A percentile compares a stretch with the other conserved stretches of the same genome.
Conservation (phyloP, 2,329 filamentous ascomycete genomes). For the Rutstroemia sp. region DNA sequence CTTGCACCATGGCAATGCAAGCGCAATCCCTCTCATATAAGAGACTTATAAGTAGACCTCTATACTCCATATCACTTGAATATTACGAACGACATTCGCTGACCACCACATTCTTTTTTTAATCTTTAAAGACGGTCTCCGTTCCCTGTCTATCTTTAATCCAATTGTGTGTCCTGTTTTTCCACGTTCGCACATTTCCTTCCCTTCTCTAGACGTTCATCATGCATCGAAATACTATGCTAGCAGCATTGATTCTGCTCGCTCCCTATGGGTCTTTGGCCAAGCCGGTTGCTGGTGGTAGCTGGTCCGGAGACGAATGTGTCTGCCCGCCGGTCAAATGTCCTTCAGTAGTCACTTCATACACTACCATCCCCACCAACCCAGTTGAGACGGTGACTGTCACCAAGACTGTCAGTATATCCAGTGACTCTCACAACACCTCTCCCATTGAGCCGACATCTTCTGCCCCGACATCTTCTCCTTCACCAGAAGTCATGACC, state of each 20-base stretch:
- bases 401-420: not conserved
- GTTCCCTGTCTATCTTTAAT: constrained; percentile 4
- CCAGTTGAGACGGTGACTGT: not conserved
- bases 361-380: constrained; percentile 1
- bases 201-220: not conserved
- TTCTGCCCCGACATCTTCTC: not conserved
- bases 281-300: constrained; percentile 9
- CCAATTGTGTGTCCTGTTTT: not conserved
- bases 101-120: not conserved
- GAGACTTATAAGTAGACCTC: not conserved
- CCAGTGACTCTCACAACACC: not conserved
- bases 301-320: constrained; percentile 1
- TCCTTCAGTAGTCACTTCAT: not conserved
- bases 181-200: not conserved
- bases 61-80: not conserved
- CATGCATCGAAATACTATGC: constrained; percentile 6
- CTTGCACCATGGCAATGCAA: not conserved
- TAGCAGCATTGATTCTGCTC: constrained; percentile 4
- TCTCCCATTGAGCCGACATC: not conserved
- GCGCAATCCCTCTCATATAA: not conserved
- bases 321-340: not conserved
- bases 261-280: constrained; percentile 3
- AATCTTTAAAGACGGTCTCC: constrained; percentile 3
- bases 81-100: not conserved
- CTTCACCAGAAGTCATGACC: not conserved